Conservation (phyloP, 2,329 filamentous ascomycete species). For the Paecilomyces dactylethromorphus region DNA sequence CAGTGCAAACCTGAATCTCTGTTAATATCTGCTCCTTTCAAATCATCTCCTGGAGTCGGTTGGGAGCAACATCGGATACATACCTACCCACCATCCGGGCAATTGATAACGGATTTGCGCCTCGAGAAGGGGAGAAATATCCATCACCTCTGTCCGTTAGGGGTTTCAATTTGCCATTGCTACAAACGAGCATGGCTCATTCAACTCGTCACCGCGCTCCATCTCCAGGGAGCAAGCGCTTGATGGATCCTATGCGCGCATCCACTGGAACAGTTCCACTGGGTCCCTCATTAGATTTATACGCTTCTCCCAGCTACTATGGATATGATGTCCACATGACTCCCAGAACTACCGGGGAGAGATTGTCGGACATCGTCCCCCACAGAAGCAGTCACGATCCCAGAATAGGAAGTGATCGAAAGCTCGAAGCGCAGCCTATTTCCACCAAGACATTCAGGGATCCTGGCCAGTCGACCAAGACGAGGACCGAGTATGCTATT, state of each 20-base stretch:
- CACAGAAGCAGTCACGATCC: constrained; percentile 22
- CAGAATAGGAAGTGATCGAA: constrained; percentile 15
- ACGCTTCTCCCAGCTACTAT: constrained; percentile 21
- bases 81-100: background rate
- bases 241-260: constrained; percentile 31
- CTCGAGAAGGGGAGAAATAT: background rate
- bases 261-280: constrained; percentile 35
- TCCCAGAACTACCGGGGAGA: constrained; percentile 14
- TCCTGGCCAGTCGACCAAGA: constrained; percentile 22
- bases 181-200: constrained; percentile 19
- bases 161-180: background rate
- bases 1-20: background rate
- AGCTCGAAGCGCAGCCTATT: constrained; percentile 27
- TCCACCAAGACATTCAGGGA: constrained; percentile 26
- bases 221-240: constrained; percentile 26
- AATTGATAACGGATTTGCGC: background rate
- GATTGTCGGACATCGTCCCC: constrained; percentile 16
- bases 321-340: constrained; percentile 26
- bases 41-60: background rate
- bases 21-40: background rate
- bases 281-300: constrained; percentile 26
- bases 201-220: constrained; percentile 25
- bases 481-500: constrained; percentile 31
- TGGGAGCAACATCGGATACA: background rate
- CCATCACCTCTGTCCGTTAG: background rate